Evolutionary conservation across 202 grass and related monocot genomes (phyloP).

Genomic region (Saccharum hybrid): DNA sequence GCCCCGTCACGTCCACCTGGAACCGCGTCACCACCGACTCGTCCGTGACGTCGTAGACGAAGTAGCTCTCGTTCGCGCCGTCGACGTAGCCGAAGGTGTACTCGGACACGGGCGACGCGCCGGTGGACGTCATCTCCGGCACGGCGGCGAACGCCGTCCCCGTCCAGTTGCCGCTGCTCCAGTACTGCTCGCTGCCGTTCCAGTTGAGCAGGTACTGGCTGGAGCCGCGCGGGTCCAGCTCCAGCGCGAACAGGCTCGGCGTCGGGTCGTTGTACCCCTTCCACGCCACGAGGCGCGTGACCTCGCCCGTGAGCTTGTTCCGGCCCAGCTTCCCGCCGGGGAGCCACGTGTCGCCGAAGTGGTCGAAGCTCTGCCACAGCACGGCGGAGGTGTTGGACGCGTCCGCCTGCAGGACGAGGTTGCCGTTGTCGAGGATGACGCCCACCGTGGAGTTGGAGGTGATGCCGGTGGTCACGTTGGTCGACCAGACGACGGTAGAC

Average conservation of each 20-base stretch:
- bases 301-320: conserved; percentile 49
- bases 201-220: conserved; percentile 57
- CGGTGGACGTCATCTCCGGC: conserved; percentile 53
- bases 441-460: conserved; percentile 37
- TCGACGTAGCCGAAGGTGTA: conserved; percentile 57
- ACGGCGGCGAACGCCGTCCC: conserved; percentile 45
- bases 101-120: conserved; percentile 17
- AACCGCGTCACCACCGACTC: conserved; percentile 40
- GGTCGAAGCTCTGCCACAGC: conserved; percentile 75
- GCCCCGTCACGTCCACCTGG: conserved; percentile 47
- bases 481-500: conserved; percentile 54
- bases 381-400: conserved; percentile 58
- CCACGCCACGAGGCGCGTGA: conserved; percentile 50
- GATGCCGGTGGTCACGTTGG: conserved; percentile 35
- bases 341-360: conserved; percentile 57
- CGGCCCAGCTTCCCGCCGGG: conserved; percentile 50
- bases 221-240: conserved; percentile 51
- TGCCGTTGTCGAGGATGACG: conserved; percentile 59
- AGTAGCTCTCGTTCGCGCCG: conserved; percentile 46
- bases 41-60: conserved; percentile 53
- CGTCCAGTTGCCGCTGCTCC: conserved; percentile 61
- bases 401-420: conserved; percentile 54
- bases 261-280: conserved; percentile 42
- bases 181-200: conserved; percentile 49
- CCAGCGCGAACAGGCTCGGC: conserved; percentile 48